phyloP scores from a whole-genome alignment of 148 eudicot species.

The Polygonum aviculare region DNA sequence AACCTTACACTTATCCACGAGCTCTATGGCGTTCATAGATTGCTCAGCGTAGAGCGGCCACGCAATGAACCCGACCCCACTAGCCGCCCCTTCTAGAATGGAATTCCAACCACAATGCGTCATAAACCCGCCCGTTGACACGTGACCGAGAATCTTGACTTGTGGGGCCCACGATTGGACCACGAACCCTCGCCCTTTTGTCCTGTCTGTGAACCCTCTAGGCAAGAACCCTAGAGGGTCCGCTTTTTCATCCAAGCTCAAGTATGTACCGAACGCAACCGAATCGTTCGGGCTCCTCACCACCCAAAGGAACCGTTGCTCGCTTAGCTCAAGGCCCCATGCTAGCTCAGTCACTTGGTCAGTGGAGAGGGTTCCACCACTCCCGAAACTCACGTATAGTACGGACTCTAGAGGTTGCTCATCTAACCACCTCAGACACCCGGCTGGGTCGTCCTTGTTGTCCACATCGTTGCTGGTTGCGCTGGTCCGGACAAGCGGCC shows the following conservation, averaged over 20 bases:
- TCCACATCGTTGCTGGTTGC: too few species aligned
- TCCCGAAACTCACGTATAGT: slow-evolving; percentile 36
- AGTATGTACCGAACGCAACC: background rate
- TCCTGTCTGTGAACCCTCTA: background rate
- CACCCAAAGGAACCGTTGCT: slow-evolving; percentile 43
- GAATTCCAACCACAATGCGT: slow-evolving; percentile 13
- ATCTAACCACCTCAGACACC: slow-evolving; percentile 21
- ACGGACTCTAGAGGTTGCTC: slow-evolving; percentile 22
- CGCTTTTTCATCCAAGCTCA: background rate
- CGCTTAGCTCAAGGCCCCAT: slow-evolving; percentile 38
- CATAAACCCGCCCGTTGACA: slow-evolving; percentile 7
- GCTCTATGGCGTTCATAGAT: background rate
- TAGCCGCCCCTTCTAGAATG: background rate
- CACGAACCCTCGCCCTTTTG: background rate
- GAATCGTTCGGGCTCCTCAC: slow-evolving; percentile 6
- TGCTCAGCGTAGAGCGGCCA: slow-evolving; percentile 11
- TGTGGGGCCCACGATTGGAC: slow-evolving; percentile 8
- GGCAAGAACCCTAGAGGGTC: background rate
- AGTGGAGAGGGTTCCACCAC: slow-evolving; percentile 31
- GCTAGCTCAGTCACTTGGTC: slow-evolving; percentile 34
- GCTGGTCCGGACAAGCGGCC: slow-evolving; percentile 11
- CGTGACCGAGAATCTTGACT: background rate
- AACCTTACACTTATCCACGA: background rate
- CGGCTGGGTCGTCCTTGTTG: too few species aligned
- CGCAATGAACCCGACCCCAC: background rate